Evolutionary conservation across 495 filamentous ascomycete species (phyloP).

Genomic region (Cercophora sp.): DNA sequence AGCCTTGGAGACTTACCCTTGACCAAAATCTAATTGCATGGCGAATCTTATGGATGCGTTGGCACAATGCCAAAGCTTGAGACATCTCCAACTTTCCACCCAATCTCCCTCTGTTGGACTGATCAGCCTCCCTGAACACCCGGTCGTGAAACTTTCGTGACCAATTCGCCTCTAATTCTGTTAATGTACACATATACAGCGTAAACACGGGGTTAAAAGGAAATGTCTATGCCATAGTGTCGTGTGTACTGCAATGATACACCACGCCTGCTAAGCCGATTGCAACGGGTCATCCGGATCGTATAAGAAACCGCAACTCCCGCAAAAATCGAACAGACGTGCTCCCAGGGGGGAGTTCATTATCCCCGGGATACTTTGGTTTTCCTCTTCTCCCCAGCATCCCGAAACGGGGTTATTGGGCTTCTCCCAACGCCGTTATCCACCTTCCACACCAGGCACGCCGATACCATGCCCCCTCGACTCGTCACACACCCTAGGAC

Average conservation of each 20-base stretch:
- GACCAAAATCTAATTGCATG: no score
- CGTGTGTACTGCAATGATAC: constrained; percentile 37
- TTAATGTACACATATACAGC: constrained; percentile 45
- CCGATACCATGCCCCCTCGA: no score
- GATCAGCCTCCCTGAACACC: no score
- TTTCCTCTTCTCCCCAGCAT: no score
- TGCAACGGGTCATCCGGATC: background rate
- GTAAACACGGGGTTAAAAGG: constrained; percentile 29
- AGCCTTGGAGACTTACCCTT: no score
- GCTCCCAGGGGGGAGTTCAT: background rate
- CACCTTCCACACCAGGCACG: background rate
- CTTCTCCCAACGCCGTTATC: background rate
- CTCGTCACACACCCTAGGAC: constrained; percentile 20
- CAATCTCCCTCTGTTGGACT: no score
- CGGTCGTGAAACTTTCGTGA: no score
- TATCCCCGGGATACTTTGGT: background rate
- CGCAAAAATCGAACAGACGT: constrained; percentile 1
- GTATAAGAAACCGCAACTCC: background rate
- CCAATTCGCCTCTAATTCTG: constrained; percentile 24
- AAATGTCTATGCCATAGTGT: constrained; percentile 39
- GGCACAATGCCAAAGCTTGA: no score
- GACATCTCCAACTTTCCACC: no score
- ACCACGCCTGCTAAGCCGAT: constrained; percentile 20
- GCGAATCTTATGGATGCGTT: no score
- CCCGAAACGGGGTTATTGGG: background rate